phyloP scores from a whole-genome alignment of 192 early-diverging fungal species.

The Allomyces arbusculus region DNA sequence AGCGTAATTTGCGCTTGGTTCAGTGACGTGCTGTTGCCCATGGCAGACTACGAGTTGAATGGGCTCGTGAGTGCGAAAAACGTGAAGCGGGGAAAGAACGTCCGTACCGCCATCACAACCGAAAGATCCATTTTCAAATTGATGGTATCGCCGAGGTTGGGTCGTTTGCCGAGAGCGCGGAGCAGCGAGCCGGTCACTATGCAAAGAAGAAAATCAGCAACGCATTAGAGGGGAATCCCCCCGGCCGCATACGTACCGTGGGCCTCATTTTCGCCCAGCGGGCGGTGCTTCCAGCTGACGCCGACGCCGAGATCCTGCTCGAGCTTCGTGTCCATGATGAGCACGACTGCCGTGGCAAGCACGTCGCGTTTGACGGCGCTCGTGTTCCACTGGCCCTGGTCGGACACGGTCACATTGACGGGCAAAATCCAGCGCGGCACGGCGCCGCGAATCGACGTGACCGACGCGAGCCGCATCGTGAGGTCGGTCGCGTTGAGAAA shows the following conservation, averaged over 20 bases:
- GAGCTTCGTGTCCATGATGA: conserved; percentile 8
- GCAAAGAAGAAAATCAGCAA: too few relatives aligned
- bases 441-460: neutral
- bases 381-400: neutral
- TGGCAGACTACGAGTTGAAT: too few relatives aligned
- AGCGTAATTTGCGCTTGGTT: too few relatives aligned
- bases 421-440: conserved; percentile 13
- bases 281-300: conserved; percentile 8
- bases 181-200: too few relatives aligned
- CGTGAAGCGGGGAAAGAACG: too few relatives aligned
- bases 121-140: too few relatives aligned
- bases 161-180: too few relatives aligned
- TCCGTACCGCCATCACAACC: too few relatives aligned
- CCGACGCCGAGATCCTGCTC: conserved; percentile 11
- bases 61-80: too few relatives aligned
- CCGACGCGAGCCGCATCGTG: conserved; percentile 1
- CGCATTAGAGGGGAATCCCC: too few relatives aligned
- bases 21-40: too few relatives aligned
- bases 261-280: conserved; percentile 8
- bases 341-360: neutral
- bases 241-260: conserved; percentile 1
- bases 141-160: too few relatives aligned
- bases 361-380: neutral
- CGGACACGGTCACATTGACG: neutral
- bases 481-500: conserved; percentile 10